Evolutionary conservation across 2,329 filamentous ascomycete species (phyloP).

Genomic region (Fusarium oxysporum): DNA sequence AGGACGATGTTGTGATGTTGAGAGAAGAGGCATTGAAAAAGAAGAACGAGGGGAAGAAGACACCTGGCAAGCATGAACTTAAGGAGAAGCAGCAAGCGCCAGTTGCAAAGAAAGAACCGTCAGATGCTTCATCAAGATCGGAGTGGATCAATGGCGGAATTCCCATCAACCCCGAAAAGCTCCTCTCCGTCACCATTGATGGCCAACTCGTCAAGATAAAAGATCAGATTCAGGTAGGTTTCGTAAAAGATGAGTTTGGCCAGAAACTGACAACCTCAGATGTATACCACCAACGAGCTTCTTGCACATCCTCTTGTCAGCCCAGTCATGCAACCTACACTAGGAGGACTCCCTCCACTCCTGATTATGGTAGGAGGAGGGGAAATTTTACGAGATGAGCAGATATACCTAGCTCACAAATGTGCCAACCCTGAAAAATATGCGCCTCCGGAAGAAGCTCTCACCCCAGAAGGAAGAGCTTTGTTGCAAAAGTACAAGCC

Average conservation of each 20-base stretch:
- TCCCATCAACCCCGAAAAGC: constrained; percentile 46
- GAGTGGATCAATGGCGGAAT: constrained; percentile 46
- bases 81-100: constrained; percentile 52
- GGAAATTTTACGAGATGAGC: constrained; percentile 91
- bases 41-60: constrained; percentile 43
- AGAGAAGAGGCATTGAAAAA: constrained; percentile 62
- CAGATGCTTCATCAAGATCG: constrained; percentile 36
- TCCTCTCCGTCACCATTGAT: constrained; percentile 75
- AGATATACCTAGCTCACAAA: constrained; percentile 95
- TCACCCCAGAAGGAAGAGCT: constrained; percentile 72
- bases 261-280: constrained; percentile 55
- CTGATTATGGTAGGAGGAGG: constrained; percentile 89
- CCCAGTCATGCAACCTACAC: constrained; percentile 84
- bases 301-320: constrained; percentile 90
- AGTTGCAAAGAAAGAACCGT: constrained; percentile 43
- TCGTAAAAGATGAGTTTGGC: background rate
- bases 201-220: constrained; percentile 79
- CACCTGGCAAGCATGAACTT: constrained; percentile 37
- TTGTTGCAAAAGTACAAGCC: constrained; percentile 76
- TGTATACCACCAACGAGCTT: constrained; percentile 85
- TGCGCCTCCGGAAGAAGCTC: constrained; percentile 71
- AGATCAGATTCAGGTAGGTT: constrained; percentile 86
- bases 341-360: constrained; percentile 90
- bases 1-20: constrained; percentile 74
- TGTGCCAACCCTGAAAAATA: constrained; percentile 86